A percentile compares a stretch with the other conserved stretches of the same genome.
Evolutionary conservation across 2,329 filamentous ascomycete species (phyloP).

Genomic region (Microascus cirrosus): DNA sequence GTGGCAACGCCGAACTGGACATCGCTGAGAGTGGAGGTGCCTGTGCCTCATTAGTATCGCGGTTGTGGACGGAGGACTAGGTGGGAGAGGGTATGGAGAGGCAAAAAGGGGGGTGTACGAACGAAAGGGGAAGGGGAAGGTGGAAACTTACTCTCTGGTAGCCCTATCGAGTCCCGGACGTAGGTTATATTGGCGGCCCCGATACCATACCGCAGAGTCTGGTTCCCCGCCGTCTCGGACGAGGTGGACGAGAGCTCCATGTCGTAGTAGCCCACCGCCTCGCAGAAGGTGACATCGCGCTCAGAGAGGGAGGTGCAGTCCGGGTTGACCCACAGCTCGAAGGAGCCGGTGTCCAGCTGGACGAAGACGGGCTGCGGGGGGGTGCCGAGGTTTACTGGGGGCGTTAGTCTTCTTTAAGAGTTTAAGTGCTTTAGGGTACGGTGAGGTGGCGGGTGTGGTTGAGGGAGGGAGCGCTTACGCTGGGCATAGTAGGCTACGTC

Average conservation of each 20-base stretch:
- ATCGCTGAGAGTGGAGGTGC: conserved; percentile 10
- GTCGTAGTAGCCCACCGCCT: conserved; percentile 31
- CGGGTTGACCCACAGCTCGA: conserved; percentile 53
- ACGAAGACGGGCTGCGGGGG: conserved; percentile 41
- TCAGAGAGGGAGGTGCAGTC: conserved; percentile 34
- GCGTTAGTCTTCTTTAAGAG: not conserved
- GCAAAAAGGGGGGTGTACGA: not conserved
- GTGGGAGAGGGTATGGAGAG: not conserved
- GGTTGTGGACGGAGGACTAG: not conserved
- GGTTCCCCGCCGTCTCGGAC: conserved; percentile 17
- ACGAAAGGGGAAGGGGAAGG: too few relatives aligned
- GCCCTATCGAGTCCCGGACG: conserved; percentile 30
- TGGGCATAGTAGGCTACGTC: conserved; percentile 43
- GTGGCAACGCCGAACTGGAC: conserved; percentile 59
- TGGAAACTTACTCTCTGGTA: conserved; percentile 12
- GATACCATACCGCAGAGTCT: conserved; percentile 37
- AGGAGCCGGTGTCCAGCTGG: conserved; percentile 48
- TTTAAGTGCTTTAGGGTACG: too few relatives aligned
- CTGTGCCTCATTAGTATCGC: not conserved
- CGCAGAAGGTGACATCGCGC: conserved; percentile 31
- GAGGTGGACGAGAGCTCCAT: conserved; percentile 22
- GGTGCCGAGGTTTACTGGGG: conserved; percentile 34
- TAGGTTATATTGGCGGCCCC: conserved; percentile 40
- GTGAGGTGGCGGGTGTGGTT: not conserved
- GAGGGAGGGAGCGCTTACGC: conserved; percentile 17